Evolutionary conservation across 1,139 yeast species (phyloP).

Genomic region (Candida dubliniensis): DNA sequence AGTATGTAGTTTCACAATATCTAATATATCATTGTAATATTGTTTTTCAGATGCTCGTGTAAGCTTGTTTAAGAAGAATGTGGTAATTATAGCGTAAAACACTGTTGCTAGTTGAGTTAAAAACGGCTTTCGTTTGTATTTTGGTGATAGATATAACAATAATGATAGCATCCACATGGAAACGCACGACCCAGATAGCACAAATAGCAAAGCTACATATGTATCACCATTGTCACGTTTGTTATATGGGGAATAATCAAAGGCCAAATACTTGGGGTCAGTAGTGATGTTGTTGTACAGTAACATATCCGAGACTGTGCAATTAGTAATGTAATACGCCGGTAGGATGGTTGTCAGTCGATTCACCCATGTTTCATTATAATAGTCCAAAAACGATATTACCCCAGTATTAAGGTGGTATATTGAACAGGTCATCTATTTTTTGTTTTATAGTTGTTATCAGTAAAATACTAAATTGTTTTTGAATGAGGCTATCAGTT

Average conservation of each 20-base stretch:
- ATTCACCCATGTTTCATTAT: conserved; percentile 18
- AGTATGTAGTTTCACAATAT: conserved; percentile 34
- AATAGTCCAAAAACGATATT: conserved; percentile 19
- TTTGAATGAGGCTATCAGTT: not conserved
- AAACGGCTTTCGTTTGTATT: conserved; percentile 47
- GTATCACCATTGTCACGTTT: conserved; percentile 40
- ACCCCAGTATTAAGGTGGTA: conserved; percentile 37
- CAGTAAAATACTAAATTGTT: not conserved
- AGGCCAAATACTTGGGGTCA: not conserved
- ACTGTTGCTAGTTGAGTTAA: conserved; percentile 47
- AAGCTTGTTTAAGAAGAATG: conserved; percentile 39
- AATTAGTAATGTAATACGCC: conserved; percentile 45
- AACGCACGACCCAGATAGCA: conserved; percentile 43
- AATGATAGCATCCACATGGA: conserved; percentile 57
- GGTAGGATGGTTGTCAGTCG: conserved; percentile 26
- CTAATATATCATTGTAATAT: conserved; percentile 38
- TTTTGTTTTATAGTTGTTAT: conserved; percentile 13
- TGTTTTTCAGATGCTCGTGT: conserved; percentile 36
- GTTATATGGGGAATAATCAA: conserved; percentile 21
- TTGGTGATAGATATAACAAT: conserved; percentile 45
- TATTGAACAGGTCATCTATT: conserved; percentile 37
- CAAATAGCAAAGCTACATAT: conserved; percentile 45
- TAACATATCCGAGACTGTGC: conserved; percentile 21
- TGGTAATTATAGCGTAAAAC: conserved; percentile 43
- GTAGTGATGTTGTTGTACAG: not conserved